Evolutionary conservation across 192 early-diverging fungal species (phyloP).

Genomic region (Coemansia sp.): DNA sequence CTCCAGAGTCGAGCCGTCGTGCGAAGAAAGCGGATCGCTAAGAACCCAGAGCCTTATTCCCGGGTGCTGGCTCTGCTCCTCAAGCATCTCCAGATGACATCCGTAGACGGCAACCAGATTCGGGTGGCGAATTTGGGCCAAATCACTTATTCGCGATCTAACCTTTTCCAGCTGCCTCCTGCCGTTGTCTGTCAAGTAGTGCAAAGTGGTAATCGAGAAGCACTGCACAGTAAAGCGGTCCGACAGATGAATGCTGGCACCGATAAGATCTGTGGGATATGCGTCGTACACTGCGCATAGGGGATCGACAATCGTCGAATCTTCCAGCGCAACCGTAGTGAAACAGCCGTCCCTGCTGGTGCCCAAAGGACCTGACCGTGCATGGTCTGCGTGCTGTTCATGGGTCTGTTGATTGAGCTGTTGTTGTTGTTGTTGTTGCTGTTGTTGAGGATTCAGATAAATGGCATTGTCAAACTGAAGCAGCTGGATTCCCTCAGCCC

Average conservation of each 20-base stretch:
- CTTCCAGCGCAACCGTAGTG: slow-evolving; percentile 43
- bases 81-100: slow-evolving; percentile 51
- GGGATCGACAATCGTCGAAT: slow-evolving; percentile 26
- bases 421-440: neutral
- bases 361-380: no score
- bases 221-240: slow-evolving; percentile 50
- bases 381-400: neutral
- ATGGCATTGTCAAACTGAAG: slow-evolving; percentile 26
- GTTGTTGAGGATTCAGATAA: slow-evolving; percentile 20
- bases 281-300: slow-evolving; percentile 49
- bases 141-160: slow-evolving; percentile 37
- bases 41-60: slow-evolving; percentile 36
- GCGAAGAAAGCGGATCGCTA: slow-evolving; percentile 32
- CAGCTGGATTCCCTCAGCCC: slow-evolving; percentile 49
- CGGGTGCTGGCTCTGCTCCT: slow-evolving; percentile 23
- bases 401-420: neutral
- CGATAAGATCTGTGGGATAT: slow-evolving; percentile 46
- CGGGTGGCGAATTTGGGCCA: slow-evolving; percentile 57
- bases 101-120: slow-evolving; percentile 63
- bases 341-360: slow-evolving; percentile 22
- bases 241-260: slow-evolving; percentile 32
- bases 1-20: slow-evolving; percentile 57
- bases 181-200: slow-evolving; percentile 41
- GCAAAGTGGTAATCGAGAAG: slow-evolving; percentile 25
- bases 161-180: slow-evolving; percentile 59